Percentiles rank a stretch among this genome's conserved stretches.
Evolutionary conservation across 768 basidiomycete genomes (phyloP).

Genomic region (Mycena amicta): DNA sequence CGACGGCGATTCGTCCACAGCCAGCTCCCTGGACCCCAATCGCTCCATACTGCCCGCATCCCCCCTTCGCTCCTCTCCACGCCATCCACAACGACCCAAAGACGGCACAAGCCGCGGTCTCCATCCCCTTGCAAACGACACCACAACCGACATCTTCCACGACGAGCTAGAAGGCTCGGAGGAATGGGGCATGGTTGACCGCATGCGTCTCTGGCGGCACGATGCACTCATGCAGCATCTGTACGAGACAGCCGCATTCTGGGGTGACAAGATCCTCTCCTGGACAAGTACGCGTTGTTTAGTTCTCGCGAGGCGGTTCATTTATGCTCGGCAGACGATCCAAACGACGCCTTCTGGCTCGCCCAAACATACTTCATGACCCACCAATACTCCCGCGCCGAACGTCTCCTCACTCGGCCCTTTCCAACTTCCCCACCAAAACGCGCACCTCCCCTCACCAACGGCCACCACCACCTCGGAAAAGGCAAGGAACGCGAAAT

Average conservation of each 20-base stretch:
- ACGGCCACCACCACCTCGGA: conserved; percentile 46
- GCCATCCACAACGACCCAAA: conserved; percentile 56
- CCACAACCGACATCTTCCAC: conserved; percentile 68
- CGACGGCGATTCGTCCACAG: conserved; percentile 63
- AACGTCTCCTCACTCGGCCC: conserved; percentile 86
- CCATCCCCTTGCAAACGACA: conserved; percentile 81
- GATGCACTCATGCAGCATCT: conserved; percentile 99
- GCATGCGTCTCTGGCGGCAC: conserved; percentile 96
- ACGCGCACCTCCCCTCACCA: conserved; percentile 37
- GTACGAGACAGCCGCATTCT: conserved; percentile 95
- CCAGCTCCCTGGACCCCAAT: conserved; percentile 71
- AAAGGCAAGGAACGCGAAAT: conserved; percentile 71
- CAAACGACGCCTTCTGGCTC: conserved; percentile 99
- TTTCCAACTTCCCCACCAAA: conserved; percentile 62
- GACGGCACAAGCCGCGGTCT: conserved; percentile 48
- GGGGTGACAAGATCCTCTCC: conserved; percentile 96
- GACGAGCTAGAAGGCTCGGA: conserved; percentile 56
- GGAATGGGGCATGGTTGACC: conserved; percentile 88
- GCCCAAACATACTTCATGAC: conserved; percentile 97
- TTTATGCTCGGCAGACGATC: conserved; percentile 64
- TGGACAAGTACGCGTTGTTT: conserved; percentile 89
- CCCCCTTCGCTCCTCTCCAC: conserved; percentile 69
- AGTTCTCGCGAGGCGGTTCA: too few species aligned
- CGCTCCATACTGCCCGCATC: conserved; percentile 76
- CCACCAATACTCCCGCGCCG: conserved; percentile 92